Percentiles rank a stretch among this genome's conserved stretches.
Evolutionary conservation across 2,329 filamentous ascomycete species (phyloP).

Genomic region (Ophiostoma pallidulum): DNA sequence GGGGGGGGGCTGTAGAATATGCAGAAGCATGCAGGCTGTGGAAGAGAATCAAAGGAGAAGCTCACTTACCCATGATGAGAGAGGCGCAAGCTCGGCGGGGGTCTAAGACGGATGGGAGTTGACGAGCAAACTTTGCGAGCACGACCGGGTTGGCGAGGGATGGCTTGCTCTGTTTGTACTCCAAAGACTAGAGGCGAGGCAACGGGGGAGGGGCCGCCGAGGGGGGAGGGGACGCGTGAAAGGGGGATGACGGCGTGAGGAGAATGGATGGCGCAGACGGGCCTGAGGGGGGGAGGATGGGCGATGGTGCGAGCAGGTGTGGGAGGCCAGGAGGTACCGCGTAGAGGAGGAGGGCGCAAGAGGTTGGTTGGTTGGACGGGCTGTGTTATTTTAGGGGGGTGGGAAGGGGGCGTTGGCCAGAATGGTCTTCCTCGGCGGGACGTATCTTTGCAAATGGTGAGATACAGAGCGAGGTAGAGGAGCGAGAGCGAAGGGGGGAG

Average conservation of each 20-base stretch:
- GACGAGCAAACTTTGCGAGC: neutral
- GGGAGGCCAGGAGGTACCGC: neutral
- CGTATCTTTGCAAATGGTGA: neutral
- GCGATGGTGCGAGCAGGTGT: neutral
- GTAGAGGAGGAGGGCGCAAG: neutral
- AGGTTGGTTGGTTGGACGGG: constrained; percentile 1
- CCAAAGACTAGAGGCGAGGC: neutral
- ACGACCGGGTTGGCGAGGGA: constrained; percentile 1
- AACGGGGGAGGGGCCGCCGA: neutral
- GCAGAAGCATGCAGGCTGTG: neutral
- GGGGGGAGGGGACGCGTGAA: neutral
- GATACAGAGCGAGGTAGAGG: neutral
- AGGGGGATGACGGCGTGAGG: neutral
- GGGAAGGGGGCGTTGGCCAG: neutral
- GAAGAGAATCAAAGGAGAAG: neutral
- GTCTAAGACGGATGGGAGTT: constrained; percentile 4
- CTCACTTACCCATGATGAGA: constrained; percentile 14
- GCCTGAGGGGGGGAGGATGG: neutral
- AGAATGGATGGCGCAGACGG: neutral
- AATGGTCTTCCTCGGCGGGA: neutral
- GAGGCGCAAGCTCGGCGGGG: constrained; percentile 2
- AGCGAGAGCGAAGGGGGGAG: neutral
- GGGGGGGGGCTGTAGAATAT: neutral
- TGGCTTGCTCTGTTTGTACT: constrained; percentile 6
- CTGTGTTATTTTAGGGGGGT: neutral